Evolutionary conservation across 2,329 filamentous ascomycete genomes (phyloP), one percentile per base, ranked within the genome.

Genomic region (Clarireedia paspali): DNA sequence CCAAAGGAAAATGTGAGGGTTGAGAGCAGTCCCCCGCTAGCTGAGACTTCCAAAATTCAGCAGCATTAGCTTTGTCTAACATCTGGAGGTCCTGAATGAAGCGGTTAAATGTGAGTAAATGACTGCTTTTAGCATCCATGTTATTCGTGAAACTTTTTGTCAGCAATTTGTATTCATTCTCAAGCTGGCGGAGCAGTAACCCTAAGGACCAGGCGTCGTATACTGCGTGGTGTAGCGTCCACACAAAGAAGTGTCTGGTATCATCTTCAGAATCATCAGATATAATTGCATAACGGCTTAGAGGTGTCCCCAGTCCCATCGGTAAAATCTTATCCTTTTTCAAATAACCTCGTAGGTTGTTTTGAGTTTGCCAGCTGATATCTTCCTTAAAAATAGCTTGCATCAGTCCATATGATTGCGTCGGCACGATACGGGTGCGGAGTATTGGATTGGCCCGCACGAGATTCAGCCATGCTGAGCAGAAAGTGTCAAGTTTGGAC

Each of bases 161-260:
- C 57, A 62, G 10, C 59, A 61, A 26, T 27, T 9, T 20, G 20
- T 47, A 53, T n/a, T 53, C 51, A 6, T 52, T 52, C 5, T 60
- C 55, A 15, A 67, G 59, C 38, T 59, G 1, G 1, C 71, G 65
- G 66, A 59, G 73, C 70, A 6, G 69, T 67, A 1, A 59, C 55
- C 20, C 73, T 70, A 50, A 78, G 70, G 73, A 74, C 78, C 78
- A 81, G 15, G 78, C 79, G 49, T 82, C 79, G 57, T 82, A 82
- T 0, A 81, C 64, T 4, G 75, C 76, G 60, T 82, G 79, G 58
- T 82, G 79, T 78, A 77, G 75, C 1, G 76, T 77, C 57, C 78
- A 66, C n/a, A 81, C 73, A 57, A 81, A 79, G 60, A 71, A 68
- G 17, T 26, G 30, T 6, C 30, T 46, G 0, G 14, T 42, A 36